A percentile compares a stretch with the other conserved stretches of the same genome.
Conservation (phyloP, 805 yeast species). For the Saccharomycopsis fermentans region DNA sequence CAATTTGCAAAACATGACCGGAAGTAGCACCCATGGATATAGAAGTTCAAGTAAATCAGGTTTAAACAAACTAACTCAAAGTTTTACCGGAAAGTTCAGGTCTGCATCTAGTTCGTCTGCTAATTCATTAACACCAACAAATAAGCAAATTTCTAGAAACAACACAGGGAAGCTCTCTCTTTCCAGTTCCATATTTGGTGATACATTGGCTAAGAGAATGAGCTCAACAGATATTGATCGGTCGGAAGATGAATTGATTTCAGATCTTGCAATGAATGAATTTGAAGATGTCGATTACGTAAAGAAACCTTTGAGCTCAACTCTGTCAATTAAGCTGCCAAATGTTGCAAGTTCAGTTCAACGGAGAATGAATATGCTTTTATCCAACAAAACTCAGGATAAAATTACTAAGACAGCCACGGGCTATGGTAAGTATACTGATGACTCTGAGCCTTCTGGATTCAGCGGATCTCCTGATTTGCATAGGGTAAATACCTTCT, state of each 20-base stretch:
- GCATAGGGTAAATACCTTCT: background rate
- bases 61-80: conserved; percentile 14
- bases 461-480: background rate
- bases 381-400: conserved; percentile 6
- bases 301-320: background rate
- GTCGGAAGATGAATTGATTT: conserved; percentile 16
- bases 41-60: conserved; percentile 15
- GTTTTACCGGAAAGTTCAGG: conserved; percentile 17
- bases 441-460: conserved; percentile 14
- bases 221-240: conserved; percentile 6
- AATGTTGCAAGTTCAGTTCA: conserved; percentile 8
- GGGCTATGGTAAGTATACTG: conserved; percentile 76
- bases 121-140: background rate
- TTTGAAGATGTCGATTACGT: conserved; percentile 15
- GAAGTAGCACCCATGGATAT: background rate
- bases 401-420: conserved; percentile 44
- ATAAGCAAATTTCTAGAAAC: background rate
- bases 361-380: conserved; percentile 13
- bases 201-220: background rate
- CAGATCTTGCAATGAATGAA: conserved; percentile 17
- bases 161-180: background rate
- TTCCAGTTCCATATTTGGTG: background rate
- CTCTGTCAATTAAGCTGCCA: background rate
- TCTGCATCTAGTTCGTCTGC: conserved; percentile 4
- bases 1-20: background rate